These are phyloP conservation scores for Erythrophleum ivorense DNA, from an alignment of 331 rosid species.

Conservation along the genomic window DNA sequence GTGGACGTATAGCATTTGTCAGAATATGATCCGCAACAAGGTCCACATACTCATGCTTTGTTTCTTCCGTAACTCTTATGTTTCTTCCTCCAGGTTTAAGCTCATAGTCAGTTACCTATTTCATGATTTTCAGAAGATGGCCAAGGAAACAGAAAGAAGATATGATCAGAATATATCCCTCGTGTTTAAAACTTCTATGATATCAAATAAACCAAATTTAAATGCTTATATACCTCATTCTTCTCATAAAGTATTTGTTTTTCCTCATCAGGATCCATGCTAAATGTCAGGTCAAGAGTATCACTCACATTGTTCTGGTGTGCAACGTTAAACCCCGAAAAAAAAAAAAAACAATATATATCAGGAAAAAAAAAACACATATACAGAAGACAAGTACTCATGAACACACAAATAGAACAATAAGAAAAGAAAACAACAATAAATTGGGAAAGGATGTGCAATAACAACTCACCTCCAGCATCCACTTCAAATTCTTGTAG, in stretches of 20 bases:
- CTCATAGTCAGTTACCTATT: slow-evolving; percentile 96
- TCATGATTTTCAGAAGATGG: slow-evolving; percentile 31
- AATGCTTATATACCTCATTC: slow-evolving; percentile 65
- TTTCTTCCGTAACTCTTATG: slow-evolving; percentile 95
- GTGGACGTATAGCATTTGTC: slow-evolving; percentile 98
- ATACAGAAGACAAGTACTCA: slow-evolving; percentile 27
- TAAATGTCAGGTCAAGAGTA: slow-evolving; percentile 92
- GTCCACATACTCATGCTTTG: slow-evolving; percentile 97
- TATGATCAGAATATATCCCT: slow-evolving; percentile 22
- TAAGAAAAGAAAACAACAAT: slow-evolving; percentile 23
- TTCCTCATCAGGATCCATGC: slow-evolving; percentile 99
- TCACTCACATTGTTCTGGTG: slow-evolving; percentile 90
- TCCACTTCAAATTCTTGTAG: slow-evolving; percentile 98
- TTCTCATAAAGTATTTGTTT: slow-evolving; percentile 94
- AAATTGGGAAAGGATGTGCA: slow-evolving; percentile 28
- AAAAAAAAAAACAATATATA: neutral
- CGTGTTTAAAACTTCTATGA: neutral
- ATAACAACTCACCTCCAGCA: slow-evolving; percentile 82
- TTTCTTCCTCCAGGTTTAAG: slow-evolving; percentile 99
- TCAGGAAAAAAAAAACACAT: slow-evolving; percentile 8
- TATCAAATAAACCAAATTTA: slow-evolving; percentile 24
- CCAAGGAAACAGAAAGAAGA: slow-evolving; percentile 36
- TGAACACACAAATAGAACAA: slow-evolving; percentile 34
- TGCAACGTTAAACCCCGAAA: neutral
- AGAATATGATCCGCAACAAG: slow-evolving; percentile 95